phyloP scores from a whole-genome alignment of 1,284 basidiomycete genomes.

The Malassezia japonica region DNA sequence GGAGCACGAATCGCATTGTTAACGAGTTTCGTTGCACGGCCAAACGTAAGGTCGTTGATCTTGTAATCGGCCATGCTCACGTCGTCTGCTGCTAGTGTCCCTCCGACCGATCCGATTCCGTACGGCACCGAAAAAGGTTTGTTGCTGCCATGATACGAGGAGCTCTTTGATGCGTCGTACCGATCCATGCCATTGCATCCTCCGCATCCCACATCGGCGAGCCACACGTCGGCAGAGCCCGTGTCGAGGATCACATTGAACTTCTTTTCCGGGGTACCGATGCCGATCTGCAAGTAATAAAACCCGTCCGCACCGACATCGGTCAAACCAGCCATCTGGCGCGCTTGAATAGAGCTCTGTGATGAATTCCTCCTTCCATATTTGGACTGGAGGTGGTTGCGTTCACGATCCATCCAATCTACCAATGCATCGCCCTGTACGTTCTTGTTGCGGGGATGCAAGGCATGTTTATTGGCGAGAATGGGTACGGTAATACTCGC shows the following conservation, averaged over 20 bases:
- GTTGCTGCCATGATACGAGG: conserved; percentile 22
- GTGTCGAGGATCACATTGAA: conserved; percentile 56
- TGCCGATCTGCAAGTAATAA: conserved; percentile 37
- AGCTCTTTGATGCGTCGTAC: conserved; percentile 35
- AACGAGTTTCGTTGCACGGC: conserved; percentile 43
- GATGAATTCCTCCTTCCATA: not conserved
- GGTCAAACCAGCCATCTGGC: conserved; percentile 9
- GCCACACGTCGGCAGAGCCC: conserved; percentile 73
- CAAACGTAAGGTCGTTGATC: conserved; percentile 47
- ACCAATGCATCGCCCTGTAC: not conserved
- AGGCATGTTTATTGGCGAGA: not conserved
- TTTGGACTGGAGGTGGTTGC: not conserved
- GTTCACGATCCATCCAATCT: conserved; percentile 4
- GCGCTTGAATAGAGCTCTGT: not conserved
- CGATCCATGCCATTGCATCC: conserved; percentile 36
- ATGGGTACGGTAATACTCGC: conserved; percentile 2
- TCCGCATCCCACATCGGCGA: conserved; percentile 57
- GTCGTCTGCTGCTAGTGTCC: conserved; percentile 60
- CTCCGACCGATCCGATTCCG: conserved; percentile 67
- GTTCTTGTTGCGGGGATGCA: conserved; percentile 11
- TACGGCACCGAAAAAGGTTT: conserved; percentile 65
- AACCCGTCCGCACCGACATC: conserved; percentile 21
- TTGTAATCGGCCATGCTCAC: conserved; percentile 48
- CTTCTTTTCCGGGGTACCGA: conserved; percentile 51
- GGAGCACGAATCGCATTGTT: conserved; percentile 45